A percentile compares a stretch with the other conserved stretches of the same genome.
Conservation (phyloP, 2,329 filamentous ascomycete genomes). For the Fusarium heterosporum region DNA sequence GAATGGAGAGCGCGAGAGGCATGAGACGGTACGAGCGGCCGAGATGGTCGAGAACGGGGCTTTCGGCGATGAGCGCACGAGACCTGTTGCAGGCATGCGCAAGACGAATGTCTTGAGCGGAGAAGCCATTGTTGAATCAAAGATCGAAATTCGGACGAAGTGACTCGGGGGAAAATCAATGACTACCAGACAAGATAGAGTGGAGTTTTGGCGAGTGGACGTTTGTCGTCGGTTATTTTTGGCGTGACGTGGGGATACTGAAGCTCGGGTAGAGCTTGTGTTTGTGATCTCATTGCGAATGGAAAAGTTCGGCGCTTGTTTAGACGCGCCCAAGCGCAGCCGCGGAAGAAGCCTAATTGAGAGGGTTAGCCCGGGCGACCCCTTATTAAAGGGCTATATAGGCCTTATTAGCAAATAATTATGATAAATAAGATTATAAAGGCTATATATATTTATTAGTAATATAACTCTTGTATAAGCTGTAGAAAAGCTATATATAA, state of each 20-base stretch:
- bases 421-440: background rate
- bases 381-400: constrained; percentile 20
- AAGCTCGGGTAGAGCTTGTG: constrained; percentile 39
- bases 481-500: background rate
- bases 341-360: background rate
- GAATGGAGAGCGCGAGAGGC: constrained; percentile 37
- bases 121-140: constrained; percentile 44
- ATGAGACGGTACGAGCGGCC: constrained; percentile 31
- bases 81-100: constrained; percentile 45
- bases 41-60: constrained; percentile 48
- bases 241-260: constrained; percentile 34
- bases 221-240: constrained; percentile 33
- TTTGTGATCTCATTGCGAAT: constrained; percentile 47
- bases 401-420: background rate
- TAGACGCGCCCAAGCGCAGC: constrained; percentile 43
- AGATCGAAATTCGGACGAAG: background rate
- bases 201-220: constrained; percentile 32
- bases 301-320: constrained; percentile 41
- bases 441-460: background rate
- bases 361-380: constrained; percentile 10
- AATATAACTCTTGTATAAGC: fast-evolving
- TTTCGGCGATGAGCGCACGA: constrained; percentile 46
- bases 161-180: constrained; percentile 6
- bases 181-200: constrained; percentile 16
- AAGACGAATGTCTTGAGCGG: constrained; percentile 50